Base-by-base conservation (phyloP, 257 asterid genomes). In the Plectranthus barbatus region DNA sequence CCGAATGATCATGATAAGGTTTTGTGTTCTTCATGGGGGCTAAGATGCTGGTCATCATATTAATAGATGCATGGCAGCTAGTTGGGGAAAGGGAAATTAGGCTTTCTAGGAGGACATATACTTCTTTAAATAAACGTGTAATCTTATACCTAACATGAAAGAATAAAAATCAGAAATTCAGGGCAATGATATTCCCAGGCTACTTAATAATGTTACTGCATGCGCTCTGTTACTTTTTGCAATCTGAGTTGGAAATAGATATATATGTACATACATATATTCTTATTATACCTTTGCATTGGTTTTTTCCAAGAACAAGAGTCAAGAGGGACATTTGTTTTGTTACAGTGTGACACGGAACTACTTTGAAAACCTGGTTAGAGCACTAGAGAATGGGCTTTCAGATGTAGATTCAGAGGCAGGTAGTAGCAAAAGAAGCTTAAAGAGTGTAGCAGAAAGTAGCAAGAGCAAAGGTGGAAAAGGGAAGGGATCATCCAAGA, bases 351-450 rank as follows among this genome's bases (percentile, higher is more conserved):
- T 91, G 59, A 91, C 97, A 4, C 76, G 90, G 49, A 91, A 83
- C 72, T 91, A 86, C 89, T 91, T 91, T 60, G 95, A 91, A 48
- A 91, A 91, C 80, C 75, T 91, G 80, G 98, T 91, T 36, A 74
- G 90, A 61, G 98, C 97, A 51, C 72, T 91, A 46, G 97, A 91
- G 81, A 86, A 88, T 46, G 97, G 97, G 55, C 98, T 91, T 41
- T 76, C 91, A 34, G 97, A 91, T 67, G 98, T 91, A 49, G 96
- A 87, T 74, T 69, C 98, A 19, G 89, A 81, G 68, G 85, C 81
- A 19, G 72, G 76, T 48, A 60, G 79, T 44, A 77, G 76, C 59
- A 75, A 71, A 71, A 68, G 79, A 46, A 77, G 75, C 80, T 78
- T 92, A 57, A 86, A 77, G 70, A 67, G 42, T 45, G 66, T 20